Base-by-base conservation (phyloP, 371 early-diverging fungal genomes). In the Apophysomyces trapeziformis region DNA sequence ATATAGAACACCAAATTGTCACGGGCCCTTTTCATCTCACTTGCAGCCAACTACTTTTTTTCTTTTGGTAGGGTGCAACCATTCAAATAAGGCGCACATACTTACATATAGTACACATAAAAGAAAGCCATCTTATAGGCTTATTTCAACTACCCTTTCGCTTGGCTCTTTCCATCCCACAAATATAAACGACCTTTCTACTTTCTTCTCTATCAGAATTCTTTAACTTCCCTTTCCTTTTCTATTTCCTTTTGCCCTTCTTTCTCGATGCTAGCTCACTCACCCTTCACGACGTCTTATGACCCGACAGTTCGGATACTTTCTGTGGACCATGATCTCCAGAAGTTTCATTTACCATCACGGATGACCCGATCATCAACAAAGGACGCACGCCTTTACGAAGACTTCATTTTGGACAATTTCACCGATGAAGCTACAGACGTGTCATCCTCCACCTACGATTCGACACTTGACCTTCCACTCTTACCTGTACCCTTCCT, bases 241-340 rank as follows among this genome's bases (percentile, higher is more conserved):
- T 58, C 57, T 38, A 6, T 47, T 59, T 59, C 21, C 32, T 36
- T 36, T 59, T 7, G n/a, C 26, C 9, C 56, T 16, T 32, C 14
- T 37, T 9, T 38, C 11, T 11, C 11, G 54, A 63, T 36, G 56
- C 38, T 37, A 18, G 37, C 37, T 16, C 37, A 39, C 9, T 32
- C 47, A 8, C 38, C 21, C 50, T 47, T 35, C 13, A 32, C 63
- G 50, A 62, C 47, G 45, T 38, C 60, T 56, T 59, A 66, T 36
- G 66, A 50, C n/a, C 66, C 66, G 57, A 56, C 60, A 66, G 62
- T 46, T 63, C 41, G 63, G 41, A 50, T 67, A 39, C 39, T 43
- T 47, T 63, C 38, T 44, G 46, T 21, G 45, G 50, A 66, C 36
- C 43, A 60, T 38, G 47, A 46, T 46, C 35, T 39, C 59, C 39